Evolutionary conservation across 306 rosid genomes (phyloP).

Genomic region (Sicyos baderoa): DNA sequence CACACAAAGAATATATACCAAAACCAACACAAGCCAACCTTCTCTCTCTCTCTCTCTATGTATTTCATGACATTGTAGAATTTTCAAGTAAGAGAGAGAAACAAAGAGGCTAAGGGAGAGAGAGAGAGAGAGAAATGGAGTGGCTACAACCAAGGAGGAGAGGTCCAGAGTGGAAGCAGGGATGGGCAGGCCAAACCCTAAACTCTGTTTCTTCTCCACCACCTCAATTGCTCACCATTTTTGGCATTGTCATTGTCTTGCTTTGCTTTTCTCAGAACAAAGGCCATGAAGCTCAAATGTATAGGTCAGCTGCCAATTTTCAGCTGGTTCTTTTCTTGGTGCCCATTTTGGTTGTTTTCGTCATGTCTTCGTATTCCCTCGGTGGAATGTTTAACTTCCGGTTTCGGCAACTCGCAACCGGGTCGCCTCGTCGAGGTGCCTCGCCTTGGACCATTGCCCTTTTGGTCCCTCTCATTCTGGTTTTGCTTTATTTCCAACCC

Average conservation of each 20-base stretch:
- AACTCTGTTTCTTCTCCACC: conserved; percentile 51
- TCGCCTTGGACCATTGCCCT: conserved; percentile 46
- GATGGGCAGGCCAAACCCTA: conserved; percentile 43
- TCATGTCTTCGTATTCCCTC: conserved; percentile 40
- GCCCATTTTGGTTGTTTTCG: conserved; percentile 37
- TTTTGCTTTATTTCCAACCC: conserved; percentile 34
- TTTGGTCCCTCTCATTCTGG: conserved; percentile 32
- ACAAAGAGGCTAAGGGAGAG: background rate
- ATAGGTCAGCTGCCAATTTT: conserved; percentile 30
- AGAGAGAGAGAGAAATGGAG: conserved; percentile 38
- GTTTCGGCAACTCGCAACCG: conserved; percentile 14
- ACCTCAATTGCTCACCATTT: conserved; percentile 43
- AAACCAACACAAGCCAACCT: conserved; percentile 32
- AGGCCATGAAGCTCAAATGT: conserved; percentile 36
- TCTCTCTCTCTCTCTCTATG: background rate
- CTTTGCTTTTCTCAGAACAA: conserved; percentile 52
- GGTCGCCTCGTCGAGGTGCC: conserved; percentile 19
- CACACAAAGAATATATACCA: conserved; percentile 87
- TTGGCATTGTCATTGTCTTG: conserved; percentile 52
- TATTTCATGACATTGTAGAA: background rate
- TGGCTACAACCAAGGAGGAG: conserved; percentile 50
- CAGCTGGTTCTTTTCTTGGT: conserved; percentile 44
- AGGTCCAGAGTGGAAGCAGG: conserved; percentile 58
- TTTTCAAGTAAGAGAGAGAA: background rate
- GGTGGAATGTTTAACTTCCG: conserved; percentile 28